Percentiles rank a stretch among this genome's conserved stretches.
phyloP scores from a whole-genome alignment of 768 basidiomycete species.

The Hypholoma fasciculare region DNA sequence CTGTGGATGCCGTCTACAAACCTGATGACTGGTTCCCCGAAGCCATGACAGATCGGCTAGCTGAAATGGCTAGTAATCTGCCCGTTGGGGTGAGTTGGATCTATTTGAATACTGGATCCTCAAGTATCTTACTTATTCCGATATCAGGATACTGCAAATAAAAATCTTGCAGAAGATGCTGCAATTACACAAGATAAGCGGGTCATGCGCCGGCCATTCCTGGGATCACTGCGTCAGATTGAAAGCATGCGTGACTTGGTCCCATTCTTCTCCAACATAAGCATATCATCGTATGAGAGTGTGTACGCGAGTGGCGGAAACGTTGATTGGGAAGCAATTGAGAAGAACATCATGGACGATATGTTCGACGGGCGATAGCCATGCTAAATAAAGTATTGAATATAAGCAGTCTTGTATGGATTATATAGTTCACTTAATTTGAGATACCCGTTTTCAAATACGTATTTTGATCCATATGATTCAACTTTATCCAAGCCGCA shows the following conservation, averaged over 20 bases:
- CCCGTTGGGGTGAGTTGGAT: constrained; percentile 40
- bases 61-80: constrained; percentile 76
- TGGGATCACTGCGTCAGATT: constrained; percentile 69
- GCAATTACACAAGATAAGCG: constrained; percentile 36
- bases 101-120: background rate
- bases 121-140: constrained; percentile 1
- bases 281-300: constrained; percentile 87
- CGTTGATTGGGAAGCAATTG: constrained; percentile 90
- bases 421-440: background rate
- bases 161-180: constrained; percentile 24
- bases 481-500: background rate
- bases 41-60: constrained; percentile 88
- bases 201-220: constrained; percentile 70
- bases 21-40: constrained; percentile 83
- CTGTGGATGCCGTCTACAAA: constrained; percentile 90
- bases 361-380: constrained; percentile 79
- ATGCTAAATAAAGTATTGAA: background rate
- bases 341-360: constrained; percentile 77
- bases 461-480: background rate
- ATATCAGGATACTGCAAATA: constrained; percentile 27
- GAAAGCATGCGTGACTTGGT: constrained; percentile 83
- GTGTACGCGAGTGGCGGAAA: constrained; percentile 80
- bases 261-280: constrained; percentile 90
- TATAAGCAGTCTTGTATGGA: background rate
- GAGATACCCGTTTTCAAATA: background rate